Percentiles rank a stretch among this genome's conserved stretches.
These are phyloP conservation scores for Verticillium nonalfalfae DNA, from an alignment of 2,329 filamentous ascomycete genomes.

Conservation along the genomic window DNA sequence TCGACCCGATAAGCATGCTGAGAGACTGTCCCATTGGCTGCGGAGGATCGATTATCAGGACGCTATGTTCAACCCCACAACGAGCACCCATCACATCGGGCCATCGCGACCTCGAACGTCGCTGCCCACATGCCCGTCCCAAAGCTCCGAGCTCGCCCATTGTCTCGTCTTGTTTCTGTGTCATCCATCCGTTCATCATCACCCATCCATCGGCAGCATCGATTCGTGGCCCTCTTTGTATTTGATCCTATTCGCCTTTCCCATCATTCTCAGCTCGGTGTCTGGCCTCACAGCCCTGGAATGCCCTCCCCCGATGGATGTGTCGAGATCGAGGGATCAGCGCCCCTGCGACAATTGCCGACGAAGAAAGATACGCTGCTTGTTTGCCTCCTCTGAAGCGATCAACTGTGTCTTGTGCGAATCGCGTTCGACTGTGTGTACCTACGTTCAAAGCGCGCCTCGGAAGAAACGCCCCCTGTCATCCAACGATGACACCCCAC, in stretches of 20 bases:
- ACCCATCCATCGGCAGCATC: not conserved
- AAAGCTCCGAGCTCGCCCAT: not conserved
- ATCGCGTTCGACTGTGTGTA: constrained; percentile 6
- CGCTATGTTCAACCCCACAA: not conserved
- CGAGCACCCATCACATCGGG: not conserved
- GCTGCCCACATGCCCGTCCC: not conserved
- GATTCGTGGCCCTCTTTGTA: no score
- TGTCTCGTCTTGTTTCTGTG: not conserved
- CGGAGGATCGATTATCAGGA: not conserved
- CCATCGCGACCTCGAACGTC: not conserved
- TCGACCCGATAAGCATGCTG: not conserved
- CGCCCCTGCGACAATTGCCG: constrained; percentile 14
- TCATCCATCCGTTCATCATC: not conserved
- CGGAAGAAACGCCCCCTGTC: constrained; percentile 9
- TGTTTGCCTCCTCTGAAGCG: constrained; percentile 7
- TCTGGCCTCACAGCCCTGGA: not conserved
- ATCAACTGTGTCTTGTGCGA: constrained; percentile 7
- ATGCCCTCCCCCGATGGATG: not conserved
- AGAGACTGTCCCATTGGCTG: not conserved
- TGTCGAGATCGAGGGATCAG: constrained; percentile 1
- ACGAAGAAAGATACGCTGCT: constrained; percentile 11
- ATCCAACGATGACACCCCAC: constrained; percentile 2
- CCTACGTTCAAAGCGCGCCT: constrained; percentile 6
- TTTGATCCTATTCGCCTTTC: no score
- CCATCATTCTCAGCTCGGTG: not conserved